Evolutionary conservation across 305 asterid species (phyloP).

Genomic region (Fraxinus baroniana): DNA sequence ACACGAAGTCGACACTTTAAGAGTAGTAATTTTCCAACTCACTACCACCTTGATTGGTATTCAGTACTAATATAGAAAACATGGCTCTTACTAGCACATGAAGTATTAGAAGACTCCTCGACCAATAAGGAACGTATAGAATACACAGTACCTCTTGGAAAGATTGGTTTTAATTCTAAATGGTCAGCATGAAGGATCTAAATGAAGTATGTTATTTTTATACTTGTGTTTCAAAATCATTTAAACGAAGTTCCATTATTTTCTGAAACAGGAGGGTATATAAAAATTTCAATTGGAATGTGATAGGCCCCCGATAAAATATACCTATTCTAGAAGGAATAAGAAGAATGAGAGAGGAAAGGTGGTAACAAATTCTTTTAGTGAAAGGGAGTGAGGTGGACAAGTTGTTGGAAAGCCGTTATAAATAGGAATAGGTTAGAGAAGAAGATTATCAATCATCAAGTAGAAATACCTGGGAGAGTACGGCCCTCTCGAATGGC

Average conservation of each 20-base stretch:
- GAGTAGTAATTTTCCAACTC: too few species aligned
- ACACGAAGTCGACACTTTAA: not conserved
- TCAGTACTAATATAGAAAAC: not conserved
- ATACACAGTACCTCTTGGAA: not conserved
- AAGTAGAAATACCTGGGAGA: too few species aligned
- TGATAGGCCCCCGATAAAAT: too few species aligned
- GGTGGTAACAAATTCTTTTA: too few species aligned
- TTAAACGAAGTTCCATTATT: not conserved
- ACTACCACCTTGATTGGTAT: not conserved
- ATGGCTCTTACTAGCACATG: not conserved
- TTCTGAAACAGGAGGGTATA: not conserved
- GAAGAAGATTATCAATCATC: too few species aligned
- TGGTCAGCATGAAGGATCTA: not conserved
- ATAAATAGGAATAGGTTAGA: too few species aligned
- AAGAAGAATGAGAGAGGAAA: too few species aligned
- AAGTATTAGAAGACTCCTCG: not conserved
- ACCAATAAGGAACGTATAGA: not conserved
- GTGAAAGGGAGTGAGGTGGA: too few species aligned
- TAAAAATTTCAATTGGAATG: not conserved
- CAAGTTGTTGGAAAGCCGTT: too few species aligned
- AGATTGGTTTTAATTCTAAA: not conserved
- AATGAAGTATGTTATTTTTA: not conserved
- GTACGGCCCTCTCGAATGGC: too few species aligned
- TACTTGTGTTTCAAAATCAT: not conserved
- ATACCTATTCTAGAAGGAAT: too few species aligned